Base-by-base conservation (phyloP, 2,329 filamentous ascomycete genomes). In the Colletotrichum sp. region DNA sequence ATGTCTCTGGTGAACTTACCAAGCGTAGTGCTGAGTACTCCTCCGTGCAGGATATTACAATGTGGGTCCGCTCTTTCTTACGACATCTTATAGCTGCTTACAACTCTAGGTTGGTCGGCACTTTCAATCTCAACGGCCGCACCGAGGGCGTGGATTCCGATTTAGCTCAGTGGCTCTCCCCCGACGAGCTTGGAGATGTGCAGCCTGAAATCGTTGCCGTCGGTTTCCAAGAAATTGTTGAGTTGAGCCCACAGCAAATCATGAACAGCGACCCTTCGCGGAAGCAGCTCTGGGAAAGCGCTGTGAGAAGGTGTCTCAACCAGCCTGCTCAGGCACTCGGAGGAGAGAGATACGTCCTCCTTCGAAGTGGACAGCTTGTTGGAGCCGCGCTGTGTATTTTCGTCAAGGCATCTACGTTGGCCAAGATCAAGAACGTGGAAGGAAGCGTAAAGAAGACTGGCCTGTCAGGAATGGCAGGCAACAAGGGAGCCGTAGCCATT, bases 151-250 rank as follows among this genome's bases (percentile, higher is more conserved):
- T 96, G 28, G 90, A 93, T 24, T 90, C 95, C 77, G 96, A 99
- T 82, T 88, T 99, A 15, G 94, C 94, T 1, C 88, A 93, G 3
- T 99, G 97, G 97, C 87, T 99, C 6, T 96, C 94, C 81, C 94
- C 95, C 1, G 85, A 90, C 6, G 83, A 84, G 52, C 81, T 89
- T 12, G 89, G 91, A 7, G 84, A 92, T 5, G 88, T 91, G 63
- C 92, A 94, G 76, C 96, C 97, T 8, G 94, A 96, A 74, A 94
- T 99, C 48, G 93, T 98, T 67, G 96, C 94, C 9, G 93, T 98
- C 18, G 97, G 95, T 0, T 99, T 99, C 80, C 97, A 99, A 82
- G 97, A 99, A 84, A 99, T 99, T 77, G 97, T 99, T n/a, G 95
- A 98, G 82, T 88, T 99, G 63, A 98, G 95, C 80, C 97, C 98